These are phyloP conservation scores for Zoysia pacifica DNA, from an alignment of 176 grass and related monocot species.

Conservation along the genomic window DNA sequence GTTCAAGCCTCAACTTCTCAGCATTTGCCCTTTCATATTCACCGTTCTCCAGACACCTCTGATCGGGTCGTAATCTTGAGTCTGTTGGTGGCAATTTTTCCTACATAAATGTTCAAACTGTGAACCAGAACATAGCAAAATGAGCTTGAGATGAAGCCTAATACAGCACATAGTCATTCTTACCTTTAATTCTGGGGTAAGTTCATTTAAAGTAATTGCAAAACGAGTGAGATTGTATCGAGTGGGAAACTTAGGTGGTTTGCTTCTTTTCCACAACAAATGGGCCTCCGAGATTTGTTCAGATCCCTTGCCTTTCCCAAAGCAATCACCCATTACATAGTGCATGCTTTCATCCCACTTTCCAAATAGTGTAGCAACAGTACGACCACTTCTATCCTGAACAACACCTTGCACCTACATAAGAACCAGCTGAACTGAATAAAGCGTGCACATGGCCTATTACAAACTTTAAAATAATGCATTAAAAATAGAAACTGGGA, in stretches of 20 bases:
- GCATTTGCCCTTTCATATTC: conserved; percentile 97
- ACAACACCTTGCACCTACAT: conserved; percentile 95
- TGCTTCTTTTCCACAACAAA: conserved; percentile 84
- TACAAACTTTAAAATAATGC: background rate
- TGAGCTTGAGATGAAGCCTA: background rate
- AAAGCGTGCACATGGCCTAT: background rate
- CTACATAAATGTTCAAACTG: conserved; percentile 44
- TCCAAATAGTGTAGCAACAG: conserved; percentile 88
- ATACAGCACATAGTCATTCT: conserved; percentile 14
- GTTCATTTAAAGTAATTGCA: conserved; percentile 95
- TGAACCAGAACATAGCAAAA: background rate
- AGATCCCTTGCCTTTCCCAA: conserved; percentile 86
- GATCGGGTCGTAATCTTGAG: conserved; percentile 94
- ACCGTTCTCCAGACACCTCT: conserved; percentile 94
- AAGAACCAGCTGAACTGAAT: conserved; percentile 33
- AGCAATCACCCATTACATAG: conserved; percentile 91
- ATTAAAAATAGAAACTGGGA: conserved; percentile 11
- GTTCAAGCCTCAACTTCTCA: conserved; percentile 98
- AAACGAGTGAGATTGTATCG: conserved; percentile 91
- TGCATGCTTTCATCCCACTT: conserved; percentile 99
- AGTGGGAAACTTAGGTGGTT: conserved; percentile 76
- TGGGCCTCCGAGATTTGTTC: conserved; percentile 83
- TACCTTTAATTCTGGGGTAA: conserved; percentile 83
- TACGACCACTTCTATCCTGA: conserved; percentile 88
- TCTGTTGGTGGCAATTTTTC: conserved; percentile 95